A percentile compares a stretch with the other conserved stretches of the same genome.
phyloP scores from a whole-genome alignment of 768 basidiomycete genomes.

The Mycena metata region DNA sequence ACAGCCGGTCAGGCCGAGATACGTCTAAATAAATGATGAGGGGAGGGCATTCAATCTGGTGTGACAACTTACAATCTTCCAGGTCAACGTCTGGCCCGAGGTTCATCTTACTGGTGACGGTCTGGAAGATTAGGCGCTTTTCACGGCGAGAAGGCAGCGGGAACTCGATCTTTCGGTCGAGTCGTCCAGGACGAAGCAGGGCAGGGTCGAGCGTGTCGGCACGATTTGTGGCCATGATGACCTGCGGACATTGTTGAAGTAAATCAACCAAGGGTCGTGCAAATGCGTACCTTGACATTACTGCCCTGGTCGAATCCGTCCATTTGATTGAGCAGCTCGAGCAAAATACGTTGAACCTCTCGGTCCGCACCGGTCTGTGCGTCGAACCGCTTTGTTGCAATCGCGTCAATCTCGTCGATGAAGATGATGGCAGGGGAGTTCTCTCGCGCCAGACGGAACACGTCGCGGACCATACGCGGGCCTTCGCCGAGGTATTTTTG shows the following conservation, averaged over 20 bases:
- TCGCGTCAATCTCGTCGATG: constrained; percentile 98
- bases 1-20: constrained; percentile 94
- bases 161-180: constrained; percentile 99
- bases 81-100: constrained; percentile 97
- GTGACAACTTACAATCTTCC: constrained; percentile 88
- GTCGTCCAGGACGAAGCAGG: constrained; percentile 94
- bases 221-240: constrained; percentile 99
- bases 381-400: constrained; percentile 99
- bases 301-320: constrained; percentile 99
- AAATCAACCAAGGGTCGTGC: background rate
- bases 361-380: constrained; percentile 99
- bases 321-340: constrained; percentile 99
- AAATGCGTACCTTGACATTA: constrained; percentile 89
- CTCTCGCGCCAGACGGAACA: constrained; percentile 97
- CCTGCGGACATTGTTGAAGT: constrained; percentile 60
- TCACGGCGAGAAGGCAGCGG: constrained; percentile 94
- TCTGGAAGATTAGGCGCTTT: constrained; percentile 98
- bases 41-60: background rate
- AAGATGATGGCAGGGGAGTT: constrained; percentile 99
- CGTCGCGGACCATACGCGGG: constrained; percentile 99
- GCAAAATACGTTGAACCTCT: constrained; percentile 97
- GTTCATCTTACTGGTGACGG: constrained; percentile 97
- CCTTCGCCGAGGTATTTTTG: constrained; percentile 99
- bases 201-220: constrained; percentile 98
- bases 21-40: constrained; percentile 74